Percentiles rank a stretch among this genome's conserved stretches.
phyloP scores from a whole-genome alignment of 1,139 yeast species.

The Debaryomyces udenii region DNA sequence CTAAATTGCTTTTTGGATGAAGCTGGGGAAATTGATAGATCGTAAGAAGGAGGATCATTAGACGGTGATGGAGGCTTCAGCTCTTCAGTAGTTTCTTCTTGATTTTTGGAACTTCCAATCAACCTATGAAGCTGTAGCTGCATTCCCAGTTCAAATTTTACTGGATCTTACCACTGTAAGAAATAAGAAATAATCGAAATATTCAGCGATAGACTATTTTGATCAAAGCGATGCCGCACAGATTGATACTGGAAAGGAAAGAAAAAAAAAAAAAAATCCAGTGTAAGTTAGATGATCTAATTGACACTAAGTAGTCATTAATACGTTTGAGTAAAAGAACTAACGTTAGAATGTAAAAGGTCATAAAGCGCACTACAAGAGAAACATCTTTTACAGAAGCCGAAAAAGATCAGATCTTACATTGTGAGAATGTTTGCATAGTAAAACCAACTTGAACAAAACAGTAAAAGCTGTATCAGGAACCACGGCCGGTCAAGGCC shows the following conservation, averaged over 20 bases:
- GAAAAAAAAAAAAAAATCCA: too few species aligned
- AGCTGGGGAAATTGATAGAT: constrained; percentile 10
- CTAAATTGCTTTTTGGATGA: not conserved
- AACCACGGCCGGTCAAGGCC: constrained; percentile 99
- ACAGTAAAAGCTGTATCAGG: constrained; percentile 45
- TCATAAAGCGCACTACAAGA: too few species aligned
- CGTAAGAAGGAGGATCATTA: constrained; percentile 16
- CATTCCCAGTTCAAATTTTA: constrained; percentile 7
- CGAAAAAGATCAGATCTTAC: too few species aligned
- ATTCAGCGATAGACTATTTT: too few species aligned
- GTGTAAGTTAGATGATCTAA: too few species aligned
- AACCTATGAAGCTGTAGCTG: constrained; percentile 6
- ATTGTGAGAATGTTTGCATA: not conserved
- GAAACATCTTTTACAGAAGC: too few species aligned
- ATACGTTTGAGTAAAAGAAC: too few species aligned
- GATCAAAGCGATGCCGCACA: not conserved
- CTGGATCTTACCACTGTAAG: not conserved
- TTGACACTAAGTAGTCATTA: too few species aligned
- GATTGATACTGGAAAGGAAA: too few species aligned
- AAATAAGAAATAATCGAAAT: too few species aligned
- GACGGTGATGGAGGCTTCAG: not conserved
- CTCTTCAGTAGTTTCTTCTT: not conserved
- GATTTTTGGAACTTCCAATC: not conserved
- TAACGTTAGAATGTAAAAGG: too few species aligned
- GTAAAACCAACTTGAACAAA: not conserved